phyloP scores from a whole-genome alignment of 768 basidiomycete species.

The Mycena latifolia region DNA sequence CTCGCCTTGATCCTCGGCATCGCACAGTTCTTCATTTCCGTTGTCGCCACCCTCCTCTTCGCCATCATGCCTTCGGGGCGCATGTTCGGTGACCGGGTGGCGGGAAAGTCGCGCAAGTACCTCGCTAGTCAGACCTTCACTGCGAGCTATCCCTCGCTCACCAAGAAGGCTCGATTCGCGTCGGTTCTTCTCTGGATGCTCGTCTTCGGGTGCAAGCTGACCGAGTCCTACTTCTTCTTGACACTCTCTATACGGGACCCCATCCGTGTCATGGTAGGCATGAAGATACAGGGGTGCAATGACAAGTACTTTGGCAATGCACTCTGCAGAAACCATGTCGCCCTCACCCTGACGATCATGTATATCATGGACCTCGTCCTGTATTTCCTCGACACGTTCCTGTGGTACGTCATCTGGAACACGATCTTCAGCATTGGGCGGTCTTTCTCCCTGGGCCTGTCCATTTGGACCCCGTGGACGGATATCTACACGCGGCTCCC shows the following conservation, averaged over 20 bases:
- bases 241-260: slow-evolving; percentile 95
- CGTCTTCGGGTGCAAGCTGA: slow-evolving; percentile 96
- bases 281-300: slow-evolving; percentile 93
- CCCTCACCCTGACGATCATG: slow-evolving; percentile 97
- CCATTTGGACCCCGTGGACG: slow-evolving; percentile 99
- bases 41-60: slow-evolving; percentile 88
- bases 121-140: slow-evolving; percentile 99
- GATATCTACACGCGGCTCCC: slow-evolving; percentile 97
- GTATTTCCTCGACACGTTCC: slow-evolving; percentile 99
- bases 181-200: slow-evolving; percentile 90
- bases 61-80: slow-evolving; percentile 94
- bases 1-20: slow-evolving; percentile 94
- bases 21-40: slow-evolving; percentile 96
- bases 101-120: slow-evolving; percentile 95
- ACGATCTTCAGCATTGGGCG: slow-evolving; percentile 92
- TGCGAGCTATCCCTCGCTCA: slow-evolving; percentile 88
- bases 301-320: slow-evolving; percentile 88
- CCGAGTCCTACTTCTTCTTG: slow-evolving; percentile 98
- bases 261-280: slow-evolving; percentile 94
- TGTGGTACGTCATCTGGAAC: slow-evolving; percentile 99
- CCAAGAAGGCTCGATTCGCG: slow-evolving; percentile 74
- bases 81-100: slow-evolving; percentile 99
- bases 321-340: slow-evolving; percentile 93
- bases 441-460: slow-evolving; percentile 91
- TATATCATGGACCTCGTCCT: slow-evolving; percentile 97